These are phyloP conservation scores for Talaromyces marneffei DNA, from an alignment of 2,329 filamentous ascomycete species.

Conservation along the genomic window DNA sequence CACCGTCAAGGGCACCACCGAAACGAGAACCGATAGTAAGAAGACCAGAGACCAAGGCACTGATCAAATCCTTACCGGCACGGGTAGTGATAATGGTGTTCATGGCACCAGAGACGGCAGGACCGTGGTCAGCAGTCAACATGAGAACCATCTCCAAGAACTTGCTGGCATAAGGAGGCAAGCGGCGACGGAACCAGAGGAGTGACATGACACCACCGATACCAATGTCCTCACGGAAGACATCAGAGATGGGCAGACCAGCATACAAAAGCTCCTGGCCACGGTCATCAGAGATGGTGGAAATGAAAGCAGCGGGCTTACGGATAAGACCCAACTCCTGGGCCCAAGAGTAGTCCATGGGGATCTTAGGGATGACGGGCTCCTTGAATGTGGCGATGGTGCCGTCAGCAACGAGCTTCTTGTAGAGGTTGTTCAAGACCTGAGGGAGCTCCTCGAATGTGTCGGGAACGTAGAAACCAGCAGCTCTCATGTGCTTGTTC, in stretches of 20 bases:
- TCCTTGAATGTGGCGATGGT: slow-evolving; percentile 80
- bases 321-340: slow-evolving; percentile 99
- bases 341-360: slow-evolving; percentile 99
- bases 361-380: slow-evolving; percentile 95
- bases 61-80: slow-evolving; percentile 98
- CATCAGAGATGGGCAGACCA: slow-evolving; percentile 99
- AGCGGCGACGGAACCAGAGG: slow-evolving; percentile 97
- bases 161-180: slow-evolving; percentile 93
- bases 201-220: slow-evolving; percentile 99
- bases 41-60: slow-evolving; percentile 88
- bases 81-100: slow-evolving; percentile 99
- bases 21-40: slow-evolving; percentile 97
- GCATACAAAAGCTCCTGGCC: slow-evolving; percentile 98
- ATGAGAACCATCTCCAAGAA: slow-evolving; percentile 99
- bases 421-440: slow-evolving; percentile 73
- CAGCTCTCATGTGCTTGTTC: slow-evolving; percentile 95
- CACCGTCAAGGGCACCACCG: slow-evolving; percentile 95
- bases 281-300: slow-evolving; percentile 99
- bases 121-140: slow-evolving; percentile 98
- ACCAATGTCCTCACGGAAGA: slow-evolving; percentile 97
- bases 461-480: slow-evolving; percentile 87
- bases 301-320: slow-evolving; percentile 99
- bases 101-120: slow-evolving; percentile 98
- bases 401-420: slow-evolving; percentile 77
- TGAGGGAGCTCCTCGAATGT: slow-evolving; percentile 93